Conservation (phyloP, 2,329 filamentous ascomycete species). For the Pseudogymnoascus verrucosus region DNA sequence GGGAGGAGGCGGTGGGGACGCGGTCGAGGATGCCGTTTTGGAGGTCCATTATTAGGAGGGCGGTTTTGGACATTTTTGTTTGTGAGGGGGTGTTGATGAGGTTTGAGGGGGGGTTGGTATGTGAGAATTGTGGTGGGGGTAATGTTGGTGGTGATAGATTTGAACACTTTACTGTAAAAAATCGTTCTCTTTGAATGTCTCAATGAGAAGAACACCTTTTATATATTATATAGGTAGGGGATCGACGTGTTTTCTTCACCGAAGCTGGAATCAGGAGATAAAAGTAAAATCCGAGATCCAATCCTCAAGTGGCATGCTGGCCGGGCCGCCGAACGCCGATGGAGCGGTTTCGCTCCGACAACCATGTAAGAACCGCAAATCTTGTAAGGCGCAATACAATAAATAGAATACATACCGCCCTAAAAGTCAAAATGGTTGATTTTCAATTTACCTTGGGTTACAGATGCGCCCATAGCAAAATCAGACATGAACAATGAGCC, state of each 20-base stretch:
- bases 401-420: not conserved
- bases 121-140: not conserved
- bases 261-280: not conserved
- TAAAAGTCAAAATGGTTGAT: not conserved
- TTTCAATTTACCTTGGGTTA: not conserved
- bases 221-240: not conserved
- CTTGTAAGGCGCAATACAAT: not conserved
- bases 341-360: not conserved
- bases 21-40: slow-evolving; percentile 26
- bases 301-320: not conserved
- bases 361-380: not conserved
- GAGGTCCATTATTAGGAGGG: slow-evolving; percentile 31
- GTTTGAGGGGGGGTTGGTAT: not conserved
- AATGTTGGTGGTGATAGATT: not conserved
- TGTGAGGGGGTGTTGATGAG: not conserved
- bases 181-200: not conserved
- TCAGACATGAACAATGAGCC: not conserved
- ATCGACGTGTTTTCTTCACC: not conserved
- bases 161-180: not conserved
- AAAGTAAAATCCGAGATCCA: not conserved
- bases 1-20: slow-evolving; percentile 18
- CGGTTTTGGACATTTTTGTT: slow-evolving; percentile 18
- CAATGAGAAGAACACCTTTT: not conserved
- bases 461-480: not conserved
- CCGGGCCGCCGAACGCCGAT: not conserved